These are phyloP conservation scores for Coprinopsis cinerea DNA, from an alignment of 768 basidiomycete species.

Conservation along the genomic window DNA sequence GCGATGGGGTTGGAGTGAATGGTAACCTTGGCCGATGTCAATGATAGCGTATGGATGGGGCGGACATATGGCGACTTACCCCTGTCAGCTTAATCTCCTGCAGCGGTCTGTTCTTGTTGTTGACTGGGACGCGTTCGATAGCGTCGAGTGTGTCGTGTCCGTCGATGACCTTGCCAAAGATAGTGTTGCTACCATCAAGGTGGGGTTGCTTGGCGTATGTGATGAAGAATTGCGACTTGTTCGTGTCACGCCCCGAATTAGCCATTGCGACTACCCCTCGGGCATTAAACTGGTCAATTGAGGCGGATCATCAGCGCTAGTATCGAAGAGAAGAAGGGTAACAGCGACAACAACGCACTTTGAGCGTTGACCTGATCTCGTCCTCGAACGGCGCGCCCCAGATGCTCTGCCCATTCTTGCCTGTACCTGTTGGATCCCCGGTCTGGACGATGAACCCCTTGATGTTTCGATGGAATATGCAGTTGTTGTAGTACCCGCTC, in stretches of 20 bases:
- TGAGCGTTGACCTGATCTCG: slow-evolving; percentile 90
- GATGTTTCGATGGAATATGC: slow-evolving; percentile 91
- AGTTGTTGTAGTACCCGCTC: slow-evolving; percentile 78
- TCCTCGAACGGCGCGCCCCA: slow-evolving; percentile 92
- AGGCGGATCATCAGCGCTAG: slow-evolving; percentile 19
- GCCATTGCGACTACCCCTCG: slow-evolving; percentile 98
- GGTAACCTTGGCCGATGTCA: slow-evolving; percentile 46
- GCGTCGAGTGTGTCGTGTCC: slow-evolving; percentile 91
- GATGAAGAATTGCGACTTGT: slow-evolving; percentile 89
- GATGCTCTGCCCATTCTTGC: slow-evolving; percentile 95
- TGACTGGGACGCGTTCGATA: slow-evolving; percentile 92
- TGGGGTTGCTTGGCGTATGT: slow-evolving; percentile 91
- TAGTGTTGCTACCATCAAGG: slow-evolving; percentile 91
- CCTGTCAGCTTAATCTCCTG: slow-evolving; percentile 77
- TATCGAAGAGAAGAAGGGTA: slow-evolving; percentile 11
- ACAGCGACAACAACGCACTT: slow-evolving; percentile 42
- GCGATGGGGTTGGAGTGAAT: slow-evolving; percentile 97
- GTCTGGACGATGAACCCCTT: slow-evolving; percentile 95
- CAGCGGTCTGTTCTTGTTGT: slow-evolving; percentile 82
- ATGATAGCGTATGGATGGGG: slow-evolving; percentile 6
- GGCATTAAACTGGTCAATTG: slow-evolving; percentile 71
- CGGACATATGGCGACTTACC: slow-evolving; percentile 40
- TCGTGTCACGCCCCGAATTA: slow-evolving; percentile 89
- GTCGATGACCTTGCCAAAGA: slow-evolving; percentile 97
- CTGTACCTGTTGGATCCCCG: slow-evolving; percentile 83